These are phyloP conservation scores for Diospyros kaki DNA, from an alignment of 148 eudicot genomes.

Conservation along the genomic window DNA sequence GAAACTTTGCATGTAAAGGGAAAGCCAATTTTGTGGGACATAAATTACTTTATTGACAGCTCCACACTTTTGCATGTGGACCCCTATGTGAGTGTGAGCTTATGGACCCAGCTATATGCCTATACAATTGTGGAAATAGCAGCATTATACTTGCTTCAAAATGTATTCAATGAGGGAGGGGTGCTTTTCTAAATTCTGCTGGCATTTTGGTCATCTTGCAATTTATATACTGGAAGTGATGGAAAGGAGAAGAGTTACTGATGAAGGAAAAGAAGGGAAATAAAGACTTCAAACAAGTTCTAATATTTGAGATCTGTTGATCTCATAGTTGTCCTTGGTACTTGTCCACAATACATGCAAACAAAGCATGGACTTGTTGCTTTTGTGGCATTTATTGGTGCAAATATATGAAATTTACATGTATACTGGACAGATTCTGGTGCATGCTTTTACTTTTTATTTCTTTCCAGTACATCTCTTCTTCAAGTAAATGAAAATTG, in stretches of 20 bases:
- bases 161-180: background rate
- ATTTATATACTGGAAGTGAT: background rate
- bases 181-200: background rate
- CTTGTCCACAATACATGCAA: background rate
- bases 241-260: background rate
- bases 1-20: background rate
- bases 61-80: background rate
- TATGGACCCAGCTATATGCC: background rate
- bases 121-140: background rate
- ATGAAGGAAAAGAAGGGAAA: background rate
- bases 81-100: background rate
- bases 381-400: no score
- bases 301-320: background rate
- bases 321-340: background rate
- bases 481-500: background rate
- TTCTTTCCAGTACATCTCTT: background rate
- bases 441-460: background rate
- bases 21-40: background rate
- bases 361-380: no score
- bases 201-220: background rate
- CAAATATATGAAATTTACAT: no score
- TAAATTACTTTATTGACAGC: background rate
- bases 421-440: background rate
- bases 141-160: background rate
- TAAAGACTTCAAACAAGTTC: background rate